Conservation (phyloP, 106 monocot species). For the Allium cepa region DNA sequence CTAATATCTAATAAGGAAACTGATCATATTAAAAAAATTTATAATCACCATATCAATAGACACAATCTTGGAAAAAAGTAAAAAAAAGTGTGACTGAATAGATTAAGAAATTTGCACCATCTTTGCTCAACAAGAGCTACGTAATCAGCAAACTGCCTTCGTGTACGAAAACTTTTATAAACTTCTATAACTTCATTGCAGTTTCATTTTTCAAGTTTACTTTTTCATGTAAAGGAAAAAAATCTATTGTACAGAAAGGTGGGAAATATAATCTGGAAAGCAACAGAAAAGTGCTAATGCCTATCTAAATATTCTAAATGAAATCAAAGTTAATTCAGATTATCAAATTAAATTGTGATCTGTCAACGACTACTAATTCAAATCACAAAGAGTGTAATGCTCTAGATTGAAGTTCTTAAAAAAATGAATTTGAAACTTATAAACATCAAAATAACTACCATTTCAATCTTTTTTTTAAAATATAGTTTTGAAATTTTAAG, state of each 20-base stretch:
- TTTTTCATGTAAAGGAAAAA: neutral
- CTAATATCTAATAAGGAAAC: constrained; percentile 84
- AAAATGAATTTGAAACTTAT: too few species aligned
- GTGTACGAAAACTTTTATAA: constrained; percentile 80
- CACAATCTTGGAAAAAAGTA: neutral
- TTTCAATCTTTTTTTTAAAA: too few species aligned
- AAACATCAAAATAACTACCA: too few species aligned
- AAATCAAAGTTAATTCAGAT: too few species aligned
- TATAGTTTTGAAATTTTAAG: too few species aligned
- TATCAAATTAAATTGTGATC: too few species aligned
- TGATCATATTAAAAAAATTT: constrained; percentile 42
- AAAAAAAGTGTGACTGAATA: neutral
- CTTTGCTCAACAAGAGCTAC: constrained; percentile 80
- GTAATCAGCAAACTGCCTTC: constrained; percentile 80
- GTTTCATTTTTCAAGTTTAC: constrained; percentile 38
- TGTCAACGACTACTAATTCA: too few species aligned
- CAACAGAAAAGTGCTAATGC: too few species aligned
- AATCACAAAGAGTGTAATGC: too few species aligned
- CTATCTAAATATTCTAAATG: too few species aligned
- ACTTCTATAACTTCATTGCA: constrained; percentile 77
- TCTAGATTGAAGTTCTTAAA: too few species aligned
- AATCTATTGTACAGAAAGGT: constrained; percentile 6
- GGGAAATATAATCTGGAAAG: too few species aligned
- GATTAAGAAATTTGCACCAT: constrained; percentile 28
- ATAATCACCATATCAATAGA: neutral